Percentiles rank a stretch among this genome's conserved stretches.
Evolutionary conservation across 2,329 filamentous ascomycete genomes (phyloP).

Genomic region (Hypoxylon sp.): DNA sequence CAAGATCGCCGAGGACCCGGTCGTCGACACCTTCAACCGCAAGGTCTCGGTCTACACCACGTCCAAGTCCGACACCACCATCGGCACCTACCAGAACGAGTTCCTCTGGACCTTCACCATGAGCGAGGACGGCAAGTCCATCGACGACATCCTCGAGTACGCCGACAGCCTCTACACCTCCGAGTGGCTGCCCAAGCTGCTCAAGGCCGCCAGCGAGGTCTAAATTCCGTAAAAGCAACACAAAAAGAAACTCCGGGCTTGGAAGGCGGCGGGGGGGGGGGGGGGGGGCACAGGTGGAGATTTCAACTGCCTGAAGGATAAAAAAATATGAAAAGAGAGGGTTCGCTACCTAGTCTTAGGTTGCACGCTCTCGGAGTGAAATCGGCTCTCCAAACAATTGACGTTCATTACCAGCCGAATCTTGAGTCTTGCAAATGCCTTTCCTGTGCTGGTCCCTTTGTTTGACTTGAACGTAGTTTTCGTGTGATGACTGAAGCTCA

Average conservation of each 20-base stretch:
- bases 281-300: too few relatives aligned
- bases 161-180: slow-evolving; percentile 32
- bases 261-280: background rate
- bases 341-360: too few relatives aligned
- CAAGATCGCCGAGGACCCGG: slow-evolving; percentile 17
- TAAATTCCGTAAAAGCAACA: slow-evolving; percentile 4
- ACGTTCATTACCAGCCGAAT: too few relatives aligned
- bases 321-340: too few relatives aligned
- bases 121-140: slow-evolving; percentile 29
- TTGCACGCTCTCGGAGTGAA: too few relatives aligned
- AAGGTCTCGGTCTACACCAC: slow-evolving; percentile 35
- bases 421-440: too few relatives aligned
- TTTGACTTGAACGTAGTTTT: too few relatives aligned
- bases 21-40: slow-evolving; percentile 31
- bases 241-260: background rate
- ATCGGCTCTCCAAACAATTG: too few relatives aligned
- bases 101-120: slow-evolving; percentile 36
- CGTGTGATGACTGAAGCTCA: too few relatives aligned
- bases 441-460: too few relatives aligned
- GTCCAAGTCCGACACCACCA: slow-evolving; percentile 27
- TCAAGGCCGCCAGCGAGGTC: slow-evolving; percentile 4
- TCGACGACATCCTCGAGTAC: slow-evolving; percentile 37
- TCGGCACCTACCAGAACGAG: slow-evolving; percentile 36
- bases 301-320: too few relatives aligned
- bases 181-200: slow-evolving; percentile 20